Evolutionary conservation across 2,329 filamentous ascomycete species (phyloP).

Genomic region (Penicillium sp.): DNA sequence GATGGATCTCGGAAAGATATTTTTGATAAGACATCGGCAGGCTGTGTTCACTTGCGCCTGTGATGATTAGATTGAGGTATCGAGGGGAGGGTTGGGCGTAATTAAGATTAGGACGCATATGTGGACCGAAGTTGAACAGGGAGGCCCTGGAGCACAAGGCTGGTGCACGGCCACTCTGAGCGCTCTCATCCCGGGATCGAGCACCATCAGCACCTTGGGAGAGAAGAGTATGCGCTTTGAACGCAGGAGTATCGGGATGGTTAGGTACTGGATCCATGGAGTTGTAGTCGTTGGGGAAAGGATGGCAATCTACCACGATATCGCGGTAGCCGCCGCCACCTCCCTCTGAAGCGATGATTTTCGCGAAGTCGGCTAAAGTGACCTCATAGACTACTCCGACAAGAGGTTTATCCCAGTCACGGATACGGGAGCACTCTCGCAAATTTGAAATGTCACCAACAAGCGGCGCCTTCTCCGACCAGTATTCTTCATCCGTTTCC

Average conservation of each 20-base stretch:
- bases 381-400: constrained; percentile 97
- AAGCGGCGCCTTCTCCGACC: constrained; percentile 40
- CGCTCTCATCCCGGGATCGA: constrained; percentile 19
- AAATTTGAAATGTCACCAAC: constrained; percentile 18
- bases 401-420: constrained; percentile 77
- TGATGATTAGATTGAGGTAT: constrained; percentile 78
- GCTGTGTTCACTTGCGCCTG: constrained; percentile 78
- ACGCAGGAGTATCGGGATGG: constrained; percentile 65
- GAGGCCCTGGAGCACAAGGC: constrained; percentile 8
- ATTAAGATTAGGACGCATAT: constrained; percentile 65
- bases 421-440: constrained; percentile 53
- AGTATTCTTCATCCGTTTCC: constrained; percentile 7
- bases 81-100: constrained; percentile 83
- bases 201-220: constrained; percentile 57
- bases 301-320: constrained; percentile 76
- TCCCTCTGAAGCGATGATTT: constrained; percentile 88
- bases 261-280: constrained; percentile 64
- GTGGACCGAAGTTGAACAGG: constrained; percentile 35
- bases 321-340: constrained; percentile 85
- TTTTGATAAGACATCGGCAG: constrained; percentile 77
- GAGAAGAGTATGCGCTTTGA: constrained; percentile 85
- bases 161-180: background rate
- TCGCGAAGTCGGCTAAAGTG: constrained; percentile 77
- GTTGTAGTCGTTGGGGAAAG: constrained; percentile 59
- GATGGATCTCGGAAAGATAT: constrained; percentile 70